Conservation (phyloP, 164 flowering plant genomes). For the Magnolia officinalis region DNA sequence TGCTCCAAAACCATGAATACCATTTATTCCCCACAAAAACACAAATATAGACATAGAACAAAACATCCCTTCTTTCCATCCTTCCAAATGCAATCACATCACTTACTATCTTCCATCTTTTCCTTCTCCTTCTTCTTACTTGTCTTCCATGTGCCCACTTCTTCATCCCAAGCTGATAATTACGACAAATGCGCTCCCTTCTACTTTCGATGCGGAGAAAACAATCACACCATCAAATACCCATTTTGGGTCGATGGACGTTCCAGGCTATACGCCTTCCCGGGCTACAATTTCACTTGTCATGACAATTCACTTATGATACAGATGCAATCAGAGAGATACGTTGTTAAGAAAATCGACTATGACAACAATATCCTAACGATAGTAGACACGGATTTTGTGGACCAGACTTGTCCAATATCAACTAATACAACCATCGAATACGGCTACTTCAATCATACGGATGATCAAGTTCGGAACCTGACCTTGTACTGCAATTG, state of each 20-base stretch:
- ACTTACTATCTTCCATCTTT: not conserved
- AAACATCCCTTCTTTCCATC: too few species aligned
- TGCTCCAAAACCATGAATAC: too few species aligned
- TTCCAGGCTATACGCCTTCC: constrained; percentile 23
- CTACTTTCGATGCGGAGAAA: not conserved
- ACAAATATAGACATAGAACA: too few species aligned
- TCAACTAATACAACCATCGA: not conserved
- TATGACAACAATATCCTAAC: constrained; percentile 11
- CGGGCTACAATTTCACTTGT: constrained; percentile 27
- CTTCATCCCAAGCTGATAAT: not conserved
- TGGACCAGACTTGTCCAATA: not conserved
- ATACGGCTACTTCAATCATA: not conserved
- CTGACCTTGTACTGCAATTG: not conserved
- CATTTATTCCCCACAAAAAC: too few species aligned
- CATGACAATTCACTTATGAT: not conserved
- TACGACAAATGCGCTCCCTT: not conserved
- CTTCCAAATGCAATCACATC: not conserved
- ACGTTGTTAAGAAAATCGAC: constrained; percentile 16
- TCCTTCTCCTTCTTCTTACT: not conserved
- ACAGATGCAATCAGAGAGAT: not conserved
- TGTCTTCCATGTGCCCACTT: not conserved
- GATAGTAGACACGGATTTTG: constrained; percentile 23
- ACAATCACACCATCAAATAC: not conserved
- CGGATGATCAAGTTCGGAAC: not conserved
- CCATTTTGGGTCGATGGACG: constrained; percentile 8